Evolutionary conservation across 495 filamentous ascomycete species (phyloP), one percentile per base, ranked within the genome.

Genomic region (Diplogelasinospora grovesii): DNA sequence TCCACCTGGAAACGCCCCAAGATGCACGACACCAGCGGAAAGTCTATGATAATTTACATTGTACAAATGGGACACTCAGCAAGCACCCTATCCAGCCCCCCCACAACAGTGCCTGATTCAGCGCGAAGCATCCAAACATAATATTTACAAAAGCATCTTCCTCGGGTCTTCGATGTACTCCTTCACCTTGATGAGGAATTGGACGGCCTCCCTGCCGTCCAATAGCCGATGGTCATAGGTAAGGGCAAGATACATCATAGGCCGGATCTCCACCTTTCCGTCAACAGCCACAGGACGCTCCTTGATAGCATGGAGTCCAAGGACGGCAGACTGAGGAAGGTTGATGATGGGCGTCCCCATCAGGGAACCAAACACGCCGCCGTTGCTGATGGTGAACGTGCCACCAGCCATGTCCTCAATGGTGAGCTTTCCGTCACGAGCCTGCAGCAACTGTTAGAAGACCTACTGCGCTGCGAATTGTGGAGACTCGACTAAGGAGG

Each of bases 331-430:
- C 63, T 98, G 92, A 15, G 92, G 92, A 18, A 95, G 70, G 65
- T 98, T 98, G 70, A 98, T 97, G 59, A 98, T 98, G n/a, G 92
- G 92, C 1, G 92, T 98, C 20, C 90, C 90, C 88, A 95, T 95
- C 46, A 97, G 63, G 9, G 73, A 77, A 21, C 75, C 76, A 45
- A 81, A 81, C 29, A 78, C 77, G 33, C 77, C 77, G 15, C 77
- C 88, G 63, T 98, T 98, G 76, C 86, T 94, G 68, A 98, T 98
- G 32, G 92, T 98, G 68, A 97, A 98, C 19, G 93, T 94, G 46
- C 92, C 92, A 41, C 92, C 92, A 39, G 93, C 92, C 93, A 98
- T 97, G 59, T 98, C 92, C 66, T 98, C 92, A 54, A 98, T 97
- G 2, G 92, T 98, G 53, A 98, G 75, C 68, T 97, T 98, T 63